phyloP scores from a whole-genome alignment of 2,329 filamentous ascomycete species.

The Aspergillus fischeri region DNA sequence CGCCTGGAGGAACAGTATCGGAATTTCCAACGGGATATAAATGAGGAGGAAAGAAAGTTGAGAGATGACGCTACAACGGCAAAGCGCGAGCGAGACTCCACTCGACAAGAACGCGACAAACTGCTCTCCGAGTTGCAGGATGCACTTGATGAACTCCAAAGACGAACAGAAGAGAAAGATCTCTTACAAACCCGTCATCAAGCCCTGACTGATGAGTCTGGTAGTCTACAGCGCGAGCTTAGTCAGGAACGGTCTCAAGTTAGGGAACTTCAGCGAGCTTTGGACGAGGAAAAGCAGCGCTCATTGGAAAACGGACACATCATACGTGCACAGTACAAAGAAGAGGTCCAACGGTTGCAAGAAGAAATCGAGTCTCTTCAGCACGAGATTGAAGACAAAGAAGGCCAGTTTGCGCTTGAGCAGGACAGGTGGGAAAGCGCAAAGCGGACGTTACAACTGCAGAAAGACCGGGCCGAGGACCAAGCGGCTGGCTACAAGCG shows the following conservation, averaged over 20 bases:
- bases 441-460: conserved; percentile 60
- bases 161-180: conserved; percentile 60
- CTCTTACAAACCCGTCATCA: conserved; percentile 67
- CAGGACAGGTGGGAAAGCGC: conserved; percentile 69
- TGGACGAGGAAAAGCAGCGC: conserved; percentile 54
- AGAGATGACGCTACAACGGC: conserved; percentile 43
- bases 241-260: conserved; percentile 42
- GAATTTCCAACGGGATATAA: conserved; percentile 36
- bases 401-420: conserved; percentile 66
- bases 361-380: conserved; percentile 59
- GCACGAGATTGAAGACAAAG: conserved; percentile 63
- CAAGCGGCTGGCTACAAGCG: conserved; percentile 64
- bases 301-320: conserved; percentile 59
- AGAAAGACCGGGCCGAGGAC: conserved; percentile 64
- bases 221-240: conserved; percentile 63
- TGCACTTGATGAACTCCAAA: conserved; percentile 56
- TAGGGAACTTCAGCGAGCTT: conserved; percentile 46
- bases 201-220: conserved; percentile 61
- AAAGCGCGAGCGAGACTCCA: conserved; percentile 42
- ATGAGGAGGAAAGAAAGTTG: conserved; percentile 33
- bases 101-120: conserved; percentile 42
- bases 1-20: conserved; percentile 50
- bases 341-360: conserved; percentile 52
- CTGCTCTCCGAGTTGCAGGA: conserved; percentile 49
- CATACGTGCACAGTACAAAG: conserved; percentile 52